Evolutionary conservation across 768 basidiomycete species (phyloP).

Genomic region (Mycena galericulata): DNA sequence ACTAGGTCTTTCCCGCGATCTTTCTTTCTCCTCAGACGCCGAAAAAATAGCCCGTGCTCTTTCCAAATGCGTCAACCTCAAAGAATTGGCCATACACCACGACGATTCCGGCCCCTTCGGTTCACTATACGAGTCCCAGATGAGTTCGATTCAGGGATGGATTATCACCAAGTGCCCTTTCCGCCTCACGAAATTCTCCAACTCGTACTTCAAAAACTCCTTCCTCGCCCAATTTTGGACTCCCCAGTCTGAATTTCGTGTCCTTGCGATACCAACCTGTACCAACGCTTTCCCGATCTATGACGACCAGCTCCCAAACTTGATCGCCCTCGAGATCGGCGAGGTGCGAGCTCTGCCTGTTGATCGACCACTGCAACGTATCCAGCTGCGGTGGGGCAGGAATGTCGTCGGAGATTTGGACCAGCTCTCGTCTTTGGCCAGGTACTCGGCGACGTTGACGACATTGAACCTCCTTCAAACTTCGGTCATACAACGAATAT

Average conservation of each 20-base stretch:
- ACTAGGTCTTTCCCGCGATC: conserved; percentile 2
- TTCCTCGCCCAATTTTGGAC: conserved; percentile 25
- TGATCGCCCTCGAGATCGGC: conserved; percentile 28
- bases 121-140: neutral
- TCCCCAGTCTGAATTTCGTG: conserved; percentile 18
- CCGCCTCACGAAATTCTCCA: conserved; percentile 29
- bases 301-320: conserved; percentile 31
- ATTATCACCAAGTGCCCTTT: conserved; percentile 24
- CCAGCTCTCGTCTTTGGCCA: conserved; percentile 7
- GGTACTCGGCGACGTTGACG: conserved; percentile 25
- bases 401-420: neutral
- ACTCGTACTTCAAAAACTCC: conserved; percentile 18
- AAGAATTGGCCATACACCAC: conserved; percentile 7
- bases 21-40: conserved; percentile 14
- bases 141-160: conserved; percentile 19
- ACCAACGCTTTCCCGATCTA: neutral
- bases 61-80: conserved; percentile 24
- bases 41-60: conserved; percentile 19
- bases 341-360: neutral
- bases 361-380: conserved; percentile 24
- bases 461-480: conserved; percentile 22
- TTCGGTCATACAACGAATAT: neutral
- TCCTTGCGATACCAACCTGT: conserved; percentile 18
- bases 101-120: neutral
- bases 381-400: conserved; percentile 20